Conservation (phyloP, 2,329 filamentous ascomycete genomes). For the Penicillium sp. region DNA sequence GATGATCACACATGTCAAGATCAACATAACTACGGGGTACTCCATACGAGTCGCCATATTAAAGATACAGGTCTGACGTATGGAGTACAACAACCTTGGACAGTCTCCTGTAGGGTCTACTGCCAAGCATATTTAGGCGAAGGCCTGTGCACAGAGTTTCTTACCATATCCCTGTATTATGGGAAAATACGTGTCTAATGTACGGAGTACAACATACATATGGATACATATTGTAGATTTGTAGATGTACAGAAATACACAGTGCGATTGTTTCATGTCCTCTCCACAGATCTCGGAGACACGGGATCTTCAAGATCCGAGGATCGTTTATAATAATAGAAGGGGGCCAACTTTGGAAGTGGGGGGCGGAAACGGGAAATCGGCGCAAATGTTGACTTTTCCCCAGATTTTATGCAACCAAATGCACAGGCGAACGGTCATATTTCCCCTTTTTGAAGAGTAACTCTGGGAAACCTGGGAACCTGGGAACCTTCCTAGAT, state of each 20-base stretch:
- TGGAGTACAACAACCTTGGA: no score
- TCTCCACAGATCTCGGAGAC: not conserved
- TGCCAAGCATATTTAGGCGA: slow-evolving; percentile 4
- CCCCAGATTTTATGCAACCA: slow-evolving; percentile 5
- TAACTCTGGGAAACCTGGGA: not conserved
- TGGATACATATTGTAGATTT: no score
- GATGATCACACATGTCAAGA: slow-evolving; percentile 3
- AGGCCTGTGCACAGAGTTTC: not conserved
- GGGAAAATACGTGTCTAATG: no score
- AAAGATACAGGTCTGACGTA: not conserved
- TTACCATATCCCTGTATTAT: not conserved
- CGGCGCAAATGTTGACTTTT: not conserved
- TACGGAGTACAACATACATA: no score
- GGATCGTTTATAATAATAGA: not conserved
- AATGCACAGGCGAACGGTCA: not conserved
- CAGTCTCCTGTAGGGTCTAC: not conserved
- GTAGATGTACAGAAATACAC: no score
- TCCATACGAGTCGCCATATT: not conserved
- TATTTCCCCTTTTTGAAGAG: not conserved
- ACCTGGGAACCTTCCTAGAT: not conserved
- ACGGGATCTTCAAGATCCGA: not conserved
- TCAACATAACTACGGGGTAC: not conserved
- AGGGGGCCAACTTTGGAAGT: not conserved
- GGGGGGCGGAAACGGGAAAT: not conserved
- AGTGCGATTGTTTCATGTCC: no score